Evolutionary conservation across 129 eudicot genomes (phyloP).

Genomic region (Chrysanthemum lavandulifolium): DNA sequence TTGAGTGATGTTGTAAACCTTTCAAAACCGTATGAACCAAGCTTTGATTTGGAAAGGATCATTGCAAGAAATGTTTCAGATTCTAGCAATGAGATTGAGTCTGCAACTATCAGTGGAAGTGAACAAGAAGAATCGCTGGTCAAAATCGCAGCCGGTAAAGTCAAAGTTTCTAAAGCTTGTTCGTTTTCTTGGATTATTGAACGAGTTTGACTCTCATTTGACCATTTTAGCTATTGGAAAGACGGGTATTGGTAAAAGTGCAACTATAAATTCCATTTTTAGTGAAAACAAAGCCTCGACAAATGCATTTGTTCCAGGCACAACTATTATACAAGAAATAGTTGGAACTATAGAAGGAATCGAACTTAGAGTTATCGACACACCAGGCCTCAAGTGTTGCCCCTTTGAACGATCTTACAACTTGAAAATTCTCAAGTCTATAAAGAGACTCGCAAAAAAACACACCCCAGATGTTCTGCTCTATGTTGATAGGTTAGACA

Average conservation of each 20-base stretch:
- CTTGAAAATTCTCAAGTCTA: constrained; percentile 37
- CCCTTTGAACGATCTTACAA: constrained; percentile 44
- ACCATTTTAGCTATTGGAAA: constrained; percentile 70
- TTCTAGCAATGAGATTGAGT: not conserved
- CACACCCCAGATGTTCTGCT: constrained; percentile 58
- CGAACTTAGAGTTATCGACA: constrained; percentile 57
- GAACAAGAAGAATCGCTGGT: too few species aligned
- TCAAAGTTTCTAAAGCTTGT: constrained; percentile 49
- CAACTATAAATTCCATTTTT: constrained; percentile 70
- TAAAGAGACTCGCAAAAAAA: constrained; percentile 41
- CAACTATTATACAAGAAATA: constrained; percentile 46
- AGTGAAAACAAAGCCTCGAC: constrained; percentile 44
- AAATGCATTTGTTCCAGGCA: constrained; percentile 54
- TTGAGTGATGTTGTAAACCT: not conserved
- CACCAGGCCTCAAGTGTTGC: constrained; percentile 68
- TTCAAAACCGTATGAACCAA: not conserved
- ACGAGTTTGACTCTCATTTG: constrained; percentile 39
- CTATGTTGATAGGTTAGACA: constrained; percentile 71
- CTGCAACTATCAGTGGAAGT: not conserved
- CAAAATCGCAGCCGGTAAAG: constrained; percentile 37
- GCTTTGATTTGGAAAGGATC: constrained; percentile 16
- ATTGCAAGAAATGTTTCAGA: too few species aligned
- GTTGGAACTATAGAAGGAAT: constrained; percentile 50
- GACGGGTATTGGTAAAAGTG: constrained; percentile 81
- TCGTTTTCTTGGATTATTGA: constrained; percentile 38